These are phyloP conservation scores for Gomphus sp. DNA, from an alignment of 1,284 basidiomycete species.

Conservation along the genomic window DNA sequence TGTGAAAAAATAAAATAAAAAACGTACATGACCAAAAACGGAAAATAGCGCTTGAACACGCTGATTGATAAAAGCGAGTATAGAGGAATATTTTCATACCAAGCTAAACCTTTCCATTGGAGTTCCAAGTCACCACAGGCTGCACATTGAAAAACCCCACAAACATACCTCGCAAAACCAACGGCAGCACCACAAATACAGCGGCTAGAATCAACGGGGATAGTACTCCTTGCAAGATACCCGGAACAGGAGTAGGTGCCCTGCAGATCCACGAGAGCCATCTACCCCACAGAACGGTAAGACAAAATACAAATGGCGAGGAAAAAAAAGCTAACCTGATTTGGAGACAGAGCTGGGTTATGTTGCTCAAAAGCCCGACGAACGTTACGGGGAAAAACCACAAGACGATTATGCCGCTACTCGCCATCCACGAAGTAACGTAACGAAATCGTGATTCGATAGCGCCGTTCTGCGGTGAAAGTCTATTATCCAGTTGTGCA, in stretches of 20 bases:
- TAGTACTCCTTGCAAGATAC: conserved; percentile 62
- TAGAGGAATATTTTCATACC: conserved; percentile 66
- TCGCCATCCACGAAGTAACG: conserved; percentile 35
- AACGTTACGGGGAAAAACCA: conserved; percentile 58
- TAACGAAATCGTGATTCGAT: conserved; percentile 38
- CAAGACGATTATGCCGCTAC: conserved; percentile 50
- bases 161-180: conserved; percentile 50
- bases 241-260: conserved; percentile 42
- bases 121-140: too few species aligned
- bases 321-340: conserved; percentile 25
- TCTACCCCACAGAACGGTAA: conserved; percentile 14
- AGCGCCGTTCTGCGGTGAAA: conserved; percentile 25
- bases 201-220: conserved; percentile 63
- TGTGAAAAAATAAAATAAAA: background rate
- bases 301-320: too few species aligned
- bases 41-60: conserved; percentile 67
- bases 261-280: conserved; percentile 60
- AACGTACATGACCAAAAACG: conserved; percentile 64
- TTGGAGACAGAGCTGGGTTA: conserved; percentile 32
- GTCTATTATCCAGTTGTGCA: conserved; percentile 9
- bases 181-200: conserved; percentile 63
- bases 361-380: conserved; percentile 39
- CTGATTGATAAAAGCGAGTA: conserved; percentile 64
- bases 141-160: background rate
- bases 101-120: conserved; percentile 40